Base-by-base conservation (phyloP, 2,329 filamentous ascomycete species). In the Sporothrix curviconia region DNA sequence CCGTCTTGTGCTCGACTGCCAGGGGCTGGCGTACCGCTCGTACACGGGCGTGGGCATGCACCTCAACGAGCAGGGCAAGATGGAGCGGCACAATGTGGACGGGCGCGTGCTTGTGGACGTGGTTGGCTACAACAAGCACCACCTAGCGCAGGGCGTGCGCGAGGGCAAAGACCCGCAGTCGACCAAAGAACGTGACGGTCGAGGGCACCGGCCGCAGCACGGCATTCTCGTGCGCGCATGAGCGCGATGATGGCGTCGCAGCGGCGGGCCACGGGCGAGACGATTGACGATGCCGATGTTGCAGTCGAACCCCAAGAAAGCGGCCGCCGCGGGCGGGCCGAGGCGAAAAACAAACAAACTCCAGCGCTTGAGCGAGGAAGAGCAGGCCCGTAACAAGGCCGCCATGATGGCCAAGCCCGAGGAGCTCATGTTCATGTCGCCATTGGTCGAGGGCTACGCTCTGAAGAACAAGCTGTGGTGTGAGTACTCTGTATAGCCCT, bases 401-500 rank as follows among this genome's bases (percentile, higher is more conserved):
- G 64, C 68, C 22, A 74, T 78, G 69, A 64, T 78, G 1, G 62
- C 62, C 12, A 64, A 65, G 22, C 66, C 71, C 24, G 66, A 72
- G 0, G 68, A 75, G 14, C 65, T 78, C 5, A 69, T 71, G 51
- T 77, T 71, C 54, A 69, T 78, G 59, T 70, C 69, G 0, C 74
- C 72, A 5, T 57, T 74, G 39, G 64, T 77, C 36, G 66, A 72
- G 7, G 77, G 76, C 0, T 79, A 74, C 55, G 71, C 76, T 0
- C 65, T 78, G 52, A 76, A 76, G 65, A 76, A 74, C 59, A 76
- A 76, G 65, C 52, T 70, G 4, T 78, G 75, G 76, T 60, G 73
- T 73, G 61, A 67, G 71, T 69, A 24, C 7, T 11, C 40, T 25
- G 17, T 24, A 8, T 43, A 15, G 24, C 40, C 40, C 3, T 9